Conservation (phyloP, 345 rosid species). For the Aquilaria sinensis region DNA sequence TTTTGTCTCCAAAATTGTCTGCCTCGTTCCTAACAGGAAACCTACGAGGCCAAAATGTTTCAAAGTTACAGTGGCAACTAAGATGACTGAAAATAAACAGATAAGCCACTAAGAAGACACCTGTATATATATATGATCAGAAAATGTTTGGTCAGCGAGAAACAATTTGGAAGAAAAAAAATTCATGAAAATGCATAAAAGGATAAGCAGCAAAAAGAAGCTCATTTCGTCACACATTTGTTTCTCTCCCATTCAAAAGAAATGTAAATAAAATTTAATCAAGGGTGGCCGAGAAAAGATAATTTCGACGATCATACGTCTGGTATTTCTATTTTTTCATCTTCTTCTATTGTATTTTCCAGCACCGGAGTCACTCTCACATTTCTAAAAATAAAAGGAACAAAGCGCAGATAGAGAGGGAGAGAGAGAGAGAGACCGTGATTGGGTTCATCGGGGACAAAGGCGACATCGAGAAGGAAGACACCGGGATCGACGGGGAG, state of each 20-base stretch:
- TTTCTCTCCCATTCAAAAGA: neutral
- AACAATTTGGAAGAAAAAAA: too few relatives aligned
- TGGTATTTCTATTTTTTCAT: neutral
- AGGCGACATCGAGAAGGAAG: constrained; percentile 90
- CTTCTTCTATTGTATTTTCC: neutral
- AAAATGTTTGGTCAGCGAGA: too few relatives aligned
- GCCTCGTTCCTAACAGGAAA: constrained; percentile 81
- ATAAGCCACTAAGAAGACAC: too few relatives aligned
- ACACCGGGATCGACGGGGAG: constrained; percentile 89
- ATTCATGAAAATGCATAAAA: too few relatives aligned
- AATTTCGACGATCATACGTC: too few relatives aligned
- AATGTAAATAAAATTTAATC: neutral
- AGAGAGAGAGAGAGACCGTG: constrained; percentile 34
- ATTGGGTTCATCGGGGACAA: constrained; percentile 66
- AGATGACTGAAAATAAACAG: too few relatives aligned
- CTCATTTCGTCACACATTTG: too few relatives aligned
- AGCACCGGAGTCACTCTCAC: neutral
- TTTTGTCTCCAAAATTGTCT: constrained; percentile 85
- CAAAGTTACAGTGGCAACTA: too few relatives aligned
- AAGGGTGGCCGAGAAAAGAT: neutral
- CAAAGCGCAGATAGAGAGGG: neutral
- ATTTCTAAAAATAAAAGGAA: neutral
- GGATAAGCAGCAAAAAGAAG: too few relatives aligned
- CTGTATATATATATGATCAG: too few relatives aligned
- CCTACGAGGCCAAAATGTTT: constrained; percentile 25